These are phyloP conservation scores for Tympanopsis confertula DNA, from an alignment of 2,329 filamentous ascomycete genomes.

Conservation along the genomic window DNA sequence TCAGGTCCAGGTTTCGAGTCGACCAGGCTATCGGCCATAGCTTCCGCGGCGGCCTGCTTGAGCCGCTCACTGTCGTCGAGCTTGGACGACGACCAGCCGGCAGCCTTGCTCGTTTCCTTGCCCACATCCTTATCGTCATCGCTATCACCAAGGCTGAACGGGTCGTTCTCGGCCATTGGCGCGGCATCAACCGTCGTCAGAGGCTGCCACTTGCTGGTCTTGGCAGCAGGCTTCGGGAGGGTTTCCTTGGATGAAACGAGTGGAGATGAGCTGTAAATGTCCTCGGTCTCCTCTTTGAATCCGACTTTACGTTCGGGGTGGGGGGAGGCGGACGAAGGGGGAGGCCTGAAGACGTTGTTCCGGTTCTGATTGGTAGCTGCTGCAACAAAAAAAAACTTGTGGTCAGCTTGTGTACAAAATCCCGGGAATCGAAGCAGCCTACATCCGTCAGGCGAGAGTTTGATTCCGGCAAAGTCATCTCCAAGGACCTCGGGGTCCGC, in stretches of 20 bases:
- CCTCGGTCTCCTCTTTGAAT: constrained; percentile 57
- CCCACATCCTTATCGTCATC: constrained; percentile 72
- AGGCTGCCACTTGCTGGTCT: constrained; percentile 94
- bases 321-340: constrained; percentile 38
- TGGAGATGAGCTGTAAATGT: constrained; percentile 66
- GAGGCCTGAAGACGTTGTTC: constrained; percentile 64
- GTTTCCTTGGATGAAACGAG: constrained; percentile 39
- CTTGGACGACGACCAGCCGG: constrained; percentile 35
- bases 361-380: background rate
- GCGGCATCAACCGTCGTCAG: constrained; percentile 74
- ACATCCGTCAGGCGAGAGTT: constrained; percentile 51
- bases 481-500: constrained; percentile 81
- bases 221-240: constrained; percentile 33
- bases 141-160: constrained; percentile 90
- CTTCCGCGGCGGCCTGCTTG: constrained; percentile 48
- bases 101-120: constrained; percentile 51
- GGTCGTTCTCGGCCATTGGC: constrained; percentile 81
- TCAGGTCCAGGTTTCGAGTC: background rate
- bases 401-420: constrained; percentile 1
- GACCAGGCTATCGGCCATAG: constrained; percentile 20
- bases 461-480: constrained; percentile 74
- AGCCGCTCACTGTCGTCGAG: constrained; percentile 47
- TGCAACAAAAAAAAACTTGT: constrained; percentile 1
- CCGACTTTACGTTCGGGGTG: constrained; percentile 40
- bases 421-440: constrained; percentile 17